Conservation (phyloP, 129 eudicot species). For the Centrapalus pauciflorus region DNA sequence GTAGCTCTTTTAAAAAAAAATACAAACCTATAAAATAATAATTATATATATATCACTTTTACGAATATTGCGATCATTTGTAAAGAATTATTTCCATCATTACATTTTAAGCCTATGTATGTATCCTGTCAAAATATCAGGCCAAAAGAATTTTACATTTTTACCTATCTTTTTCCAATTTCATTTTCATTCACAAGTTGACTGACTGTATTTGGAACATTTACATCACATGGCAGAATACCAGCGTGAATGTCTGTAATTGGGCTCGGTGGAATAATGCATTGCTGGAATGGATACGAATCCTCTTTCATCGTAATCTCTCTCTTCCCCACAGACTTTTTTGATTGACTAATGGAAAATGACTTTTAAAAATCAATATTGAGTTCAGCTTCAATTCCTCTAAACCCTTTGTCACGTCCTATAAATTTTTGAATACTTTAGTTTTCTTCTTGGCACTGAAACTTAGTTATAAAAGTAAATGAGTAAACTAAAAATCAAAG, state of each 20-base stretch:
- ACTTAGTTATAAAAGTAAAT: not conserved
- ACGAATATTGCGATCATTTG: too few species aligned
- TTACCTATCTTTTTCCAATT: too few species aligned
- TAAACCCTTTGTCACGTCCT: not conserved
- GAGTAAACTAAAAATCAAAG: not conserved
- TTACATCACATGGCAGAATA: too few species aligned
- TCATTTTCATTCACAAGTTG: not conserved
- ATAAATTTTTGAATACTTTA: not conserved
- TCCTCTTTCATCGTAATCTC: not conserved
- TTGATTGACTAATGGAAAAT: not conserved
- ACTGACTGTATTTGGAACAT: not conserved
- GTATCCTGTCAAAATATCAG: too few species aligned
- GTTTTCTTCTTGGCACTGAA: not conserved
- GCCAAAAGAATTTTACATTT: too few species aligned
- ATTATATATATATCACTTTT: too few species aligned
- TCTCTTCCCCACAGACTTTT: too few species aligned
- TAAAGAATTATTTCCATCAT: too few species aligned
- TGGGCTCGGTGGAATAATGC: not conserved
- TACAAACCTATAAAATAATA: too few species aligned
- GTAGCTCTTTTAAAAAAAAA: too few species aligned
- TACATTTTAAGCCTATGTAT: too few species aligned
- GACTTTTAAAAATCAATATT: not conserved
- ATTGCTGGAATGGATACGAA: not conserved
- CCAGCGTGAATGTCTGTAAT: not conserved
- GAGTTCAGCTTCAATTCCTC: not conserved